Conservation (phyloP, 129 eudicot species). For the Artemisia argyi region DNA sequence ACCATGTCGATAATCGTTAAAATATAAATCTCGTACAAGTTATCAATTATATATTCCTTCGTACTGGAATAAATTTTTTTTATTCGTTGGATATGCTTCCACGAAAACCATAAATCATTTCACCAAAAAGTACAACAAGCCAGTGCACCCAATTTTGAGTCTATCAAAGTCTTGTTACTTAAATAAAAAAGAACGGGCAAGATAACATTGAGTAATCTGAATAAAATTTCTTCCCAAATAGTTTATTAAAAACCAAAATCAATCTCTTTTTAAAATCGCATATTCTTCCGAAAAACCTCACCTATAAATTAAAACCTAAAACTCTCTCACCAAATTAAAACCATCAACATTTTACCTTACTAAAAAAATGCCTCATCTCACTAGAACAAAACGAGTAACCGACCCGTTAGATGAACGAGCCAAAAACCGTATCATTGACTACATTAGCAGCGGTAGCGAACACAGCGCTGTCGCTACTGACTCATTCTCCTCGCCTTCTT, state of each 20-base stretch:
- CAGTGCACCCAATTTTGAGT: not conserved
- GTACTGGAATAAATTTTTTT: slow-evolving; percentile 25
- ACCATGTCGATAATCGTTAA: too few relatives aligned
- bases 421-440: slow-evolving; percentile 59
- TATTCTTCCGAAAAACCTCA: slow-evolving; percentile 25
- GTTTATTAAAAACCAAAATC: slow-evolving; percentile 11
- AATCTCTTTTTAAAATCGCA: slow-evolving; percentile 8
- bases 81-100: slow-evolving; percentile 20
- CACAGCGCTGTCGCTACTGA: slow-evolving; percentile 23
- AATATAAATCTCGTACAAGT: not conserved
- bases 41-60: not conserved
- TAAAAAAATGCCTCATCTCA: slow-evolving; percentile 33
- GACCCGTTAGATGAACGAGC: slow-evolving; percentile 68
- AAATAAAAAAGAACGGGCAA: slow-evolving; percentile 13
- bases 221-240: not conserved
- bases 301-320: slow-evolving; percentile 26
- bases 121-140: slow-evolving; percentile 12
- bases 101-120: not conserved
- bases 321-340: not conserved
- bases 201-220: slow-evolving; percentile 26
- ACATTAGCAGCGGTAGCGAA: slow-evolving; percentile 64
- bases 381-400: slow-evolving; percentile 54
- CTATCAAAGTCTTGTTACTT: slow-evolving; percentile 16
- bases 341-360: not conserved
- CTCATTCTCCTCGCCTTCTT: slow-evolving; percentile 47